Conservation (phyloP, 2,329 filamentous ascomycete genomes). For the Pyricularia grisea region DNA sequence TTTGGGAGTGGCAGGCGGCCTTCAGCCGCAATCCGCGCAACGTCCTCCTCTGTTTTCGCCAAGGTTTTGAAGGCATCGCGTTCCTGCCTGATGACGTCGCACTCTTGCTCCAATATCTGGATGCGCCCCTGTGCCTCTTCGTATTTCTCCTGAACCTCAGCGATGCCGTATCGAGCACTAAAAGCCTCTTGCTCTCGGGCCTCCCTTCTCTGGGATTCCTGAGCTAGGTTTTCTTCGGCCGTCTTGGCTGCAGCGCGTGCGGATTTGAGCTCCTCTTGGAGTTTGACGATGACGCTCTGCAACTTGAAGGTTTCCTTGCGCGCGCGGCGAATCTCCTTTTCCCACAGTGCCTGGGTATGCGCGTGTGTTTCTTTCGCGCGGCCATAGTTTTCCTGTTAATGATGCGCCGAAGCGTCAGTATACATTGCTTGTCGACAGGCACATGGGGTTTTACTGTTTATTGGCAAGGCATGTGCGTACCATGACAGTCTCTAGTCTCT, state of each 20-base stretch:
- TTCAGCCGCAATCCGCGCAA: slow-evolving; percentile 63
- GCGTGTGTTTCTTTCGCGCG: slow-evolving; percentile 61
- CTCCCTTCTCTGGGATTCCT: slow-evolving; percentile 52
- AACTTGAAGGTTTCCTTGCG: slow-evolving; percentile 68
- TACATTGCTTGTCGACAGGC: slow-evolving; percentile 2
- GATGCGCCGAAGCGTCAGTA: slow-evolving; percentile 6
- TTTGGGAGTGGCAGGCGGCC: slow-evolving; percentile 57
- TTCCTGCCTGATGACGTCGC: slow-evolving; percentile 59
- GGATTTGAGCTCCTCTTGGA: slow-evolving; percentile 65
- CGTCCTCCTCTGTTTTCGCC: slow-evolving; percentile 59
- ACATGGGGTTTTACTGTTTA: not conserved
- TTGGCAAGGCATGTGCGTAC: slow-evolving; percentile 30
- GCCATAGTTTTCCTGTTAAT: slow-evolving; percentile 54
- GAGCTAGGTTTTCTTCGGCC: slow-evolving; percentile 48
- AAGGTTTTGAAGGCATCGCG: slow-evolving; percentile 65
- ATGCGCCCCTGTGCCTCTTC: slow-evolving; percentile 53
- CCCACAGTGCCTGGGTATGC: slow-evolving; percentile 58
- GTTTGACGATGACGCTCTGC: slow-evolving; percentile 58
- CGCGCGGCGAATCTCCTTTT: slow-evolving; percentile 62
- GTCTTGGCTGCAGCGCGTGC: slow-evolving; percentile 44
- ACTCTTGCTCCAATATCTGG: slow-evolving; percentile 59
- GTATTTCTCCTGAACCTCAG: slow-evolving; percentile 57
- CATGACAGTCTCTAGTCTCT: slow-evolving; percentile 60
- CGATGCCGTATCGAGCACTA: slow-evolving; percentile 54
- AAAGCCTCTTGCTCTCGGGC: slow-evolving; percentile 62